These are phyloP conservation scores for Leccinellum albellum DNA, from an alignment of 768 basidiomycete genomes.

Conservation along the genomic window DNA sequence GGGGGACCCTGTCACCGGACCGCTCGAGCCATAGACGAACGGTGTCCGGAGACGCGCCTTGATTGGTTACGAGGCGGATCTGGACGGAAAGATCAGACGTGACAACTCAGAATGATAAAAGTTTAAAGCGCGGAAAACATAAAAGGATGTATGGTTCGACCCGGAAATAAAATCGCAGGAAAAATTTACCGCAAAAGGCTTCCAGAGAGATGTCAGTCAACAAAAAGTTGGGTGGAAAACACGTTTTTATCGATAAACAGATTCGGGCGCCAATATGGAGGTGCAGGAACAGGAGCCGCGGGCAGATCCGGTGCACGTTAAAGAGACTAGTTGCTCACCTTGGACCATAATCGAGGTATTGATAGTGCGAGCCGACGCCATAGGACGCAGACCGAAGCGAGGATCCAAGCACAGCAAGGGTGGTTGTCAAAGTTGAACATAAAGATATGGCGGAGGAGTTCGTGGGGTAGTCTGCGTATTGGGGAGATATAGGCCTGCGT, in stretches of 20 bases:
- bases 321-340: conserved; percentile 43
- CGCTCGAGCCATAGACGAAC: conserved; percentile 82
- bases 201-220: not conserved
- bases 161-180: not conserved
- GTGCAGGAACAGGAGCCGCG: conserved; percentile 2
- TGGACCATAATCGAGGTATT: conserved; percentile 74
- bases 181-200: not conserved
- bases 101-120: not conserved
- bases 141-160: not conserved
- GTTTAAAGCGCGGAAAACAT: conserved; percentile 3
- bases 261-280: conserved; percentile 16
- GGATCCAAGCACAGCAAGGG: conserved; percentile 73
- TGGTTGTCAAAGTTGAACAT: conserved; percentile 63
- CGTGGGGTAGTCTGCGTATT: conserved; percentile 64
- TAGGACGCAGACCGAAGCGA: conserved; percentile 60
- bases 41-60: conserved; percentile 68
- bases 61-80: conserved; percentile 73
- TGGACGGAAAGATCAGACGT: conserved; percentile 25
- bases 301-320: not conserved
- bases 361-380: conserved; percentile 65
- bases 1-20: conserved; percentile 62
- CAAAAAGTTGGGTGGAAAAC: conserved; percentile 2
- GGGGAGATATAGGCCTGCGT: conserved; percentile 69
- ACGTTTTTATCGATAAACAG: conserved; percentile 16
- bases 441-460: conserved; percentile 73